phyloP scores from a whole-genome alignment of 345 rosid species.

The Syzygium grande region DNA sequence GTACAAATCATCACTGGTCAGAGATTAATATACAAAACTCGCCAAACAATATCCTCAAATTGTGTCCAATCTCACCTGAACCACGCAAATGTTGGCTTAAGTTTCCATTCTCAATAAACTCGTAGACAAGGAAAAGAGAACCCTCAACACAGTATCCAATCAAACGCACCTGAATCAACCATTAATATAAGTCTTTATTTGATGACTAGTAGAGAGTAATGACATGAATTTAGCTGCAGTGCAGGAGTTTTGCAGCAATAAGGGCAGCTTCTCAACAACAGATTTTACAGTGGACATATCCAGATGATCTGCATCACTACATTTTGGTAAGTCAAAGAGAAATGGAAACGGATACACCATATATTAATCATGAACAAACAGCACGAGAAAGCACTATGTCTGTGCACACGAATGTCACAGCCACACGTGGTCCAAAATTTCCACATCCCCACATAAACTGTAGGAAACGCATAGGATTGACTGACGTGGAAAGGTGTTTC shows the following conservation, averaged over 20 bases:
- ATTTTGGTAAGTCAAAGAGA: neutral
- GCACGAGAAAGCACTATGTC: neutral
- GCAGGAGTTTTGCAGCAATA: neutral
- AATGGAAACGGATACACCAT: neutral
- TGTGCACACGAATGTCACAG: neutral
- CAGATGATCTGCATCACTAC: neutral
- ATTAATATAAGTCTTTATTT: neutral
- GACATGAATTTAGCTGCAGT: neutral
- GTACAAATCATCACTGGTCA: neutral
- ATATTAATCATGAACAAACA: neutral
- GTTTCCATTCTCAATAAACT: slow-evolving; percentile 87
- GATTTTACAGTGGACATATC: neutral
- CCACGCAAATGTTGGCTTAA: slow-evolving; percentile 88
- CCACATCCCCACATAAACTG: neutral
- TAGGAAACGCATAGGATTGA: neutral
- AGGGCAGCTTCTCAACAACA: neutral
- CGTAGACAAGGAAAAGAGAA: slow-evolving; percentile 85
- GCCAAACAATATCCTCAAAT: neutral
- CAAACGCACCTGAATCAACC: slow-evolving; percentile 60
- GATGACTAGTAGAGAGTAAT: neutral
- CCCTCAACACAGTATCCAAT: slow-evolving; percentile 95
- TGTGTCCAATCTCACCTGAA: slow-evolving; percentile 32
- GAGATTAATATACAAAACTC: neutral
- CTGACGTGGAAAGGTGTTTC: neutral
- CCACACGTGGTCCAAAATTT: neutral